Base-by-base conservation (phyloP, 148 eudicot genomes). In the Silene uniflora region DNA sequence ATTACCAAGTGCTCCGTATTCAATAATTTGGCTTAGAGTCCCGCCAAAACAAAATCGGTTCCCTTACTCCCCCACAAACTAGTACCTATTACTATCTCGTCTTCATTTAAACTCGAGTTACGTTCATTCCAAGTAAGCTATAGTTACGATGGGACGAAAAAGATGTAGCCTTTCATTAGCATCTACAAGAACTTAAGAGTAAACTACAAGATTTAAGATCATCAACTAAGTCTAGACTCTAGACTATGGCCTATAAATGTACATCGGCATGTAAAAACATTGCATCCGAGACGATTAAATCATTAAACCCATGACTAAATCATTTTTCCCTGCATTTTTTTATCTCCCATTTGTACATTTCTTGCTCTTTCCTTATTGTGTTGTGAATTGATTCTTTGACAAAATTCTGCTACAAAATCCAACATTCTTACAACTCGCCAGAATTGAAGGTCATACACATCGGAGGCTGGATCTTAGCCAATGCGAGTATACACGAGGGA, bases 401-500 rank as follows among this genome's bases (percentile, higher is more conserved):
- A 39, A 39, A 39, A 39, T 39, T 39, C 10, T 7, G 10, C 44
- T 39, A 39, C 44, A 39, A 39, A 39, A 39, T 39, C 44, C 44
- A 39, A 39, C 44, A 39, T 39, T 39, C 44, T 39, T 39, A 52
- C 16, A 16, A 13, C 65, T 60, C 44, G 9, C 75, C 67, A 0
- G 75, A 10, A 21, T 21, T 63, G 67, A 92, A 87, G 77, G 83
- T 81, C 92, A 91, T 86, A 81, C 96, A 91, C 35, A 89, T 86
- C 6, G 92, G 96, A 2, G 96, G 89, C 9, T 86, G 77, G 13
- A 89, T 73, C 58, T 90, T 88, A 0, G 75, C 85, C 62, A 91
- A 83, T 8, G 92, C 88, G 12, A 91, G 82, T 64, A 91, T 72
- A 17, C 92, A 84, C 63, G 87, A 77, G 0, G 96, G 96, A 77